Base-by-base conservation (phyloP, 108 stramenopile species). In the Pseudonitzschia delicatissima region DNA sequence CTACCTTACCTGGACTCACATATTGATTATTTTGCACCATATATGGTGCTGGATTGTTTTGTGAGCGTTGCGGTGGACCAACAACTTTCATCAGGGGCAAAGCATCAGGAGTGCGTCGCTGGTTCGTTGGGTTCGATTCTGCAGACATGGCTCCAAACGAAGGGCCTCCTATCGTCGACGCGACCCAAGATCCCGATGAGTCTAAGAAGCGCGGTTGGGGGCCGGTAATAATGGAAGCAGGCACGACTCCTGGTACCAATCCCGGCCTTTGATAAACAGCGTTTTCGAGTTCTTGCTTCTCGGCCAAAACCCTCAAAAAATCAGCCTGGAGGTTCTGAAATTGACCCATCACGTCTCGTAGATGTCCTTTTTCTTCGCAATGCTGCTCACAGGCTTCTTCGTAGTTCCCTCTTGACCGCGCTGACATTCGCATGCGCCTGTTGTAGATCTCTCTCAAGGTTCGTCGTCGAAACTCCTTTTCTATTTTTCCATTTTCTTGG, bases 261-360 rank as follows among this genome's bases (percentile, higher is more conserved):
- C 47, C 47, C 6, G 47, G 47, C 9, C 47, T 9, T 9, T 48
- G 47, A 28, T 57, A 57, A 2, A 57, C 29, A 27, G 31, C 15
- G 8, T 57, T 57, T 57, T 57, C 55, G 5, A 57, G 15, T 34
- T 57, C 33, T 34, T 57, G 29, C 29, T 57, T 57, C 25, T 57
- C 55, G 11, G 13, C 4, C 15, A 57, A 26, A 33, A 57, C 26
- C 29, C 18, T 34, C 8, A 26, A 29, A 34, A 57, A 57, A 31
- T 57, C 55, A n/a, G 27, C 25, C n/a, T 57, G 55, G 1, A 57
- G 32, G 5, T 2, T 4, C 55, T 57, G 27, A 28, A 29, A 57
- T 57, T 57, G 55, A 12, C 17, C 55, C 29, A 57, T 57, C 8
- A 34, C 31, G 18, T 57, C 25, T 26, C 18, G 27, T 12, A 31